Percentiles rank a stretch among this genome's conserved stretches.
Evolutionary conservation across 1,284 basidiomycete species (phyloP).

Genomic region (Coniophora puteana): DNA sequence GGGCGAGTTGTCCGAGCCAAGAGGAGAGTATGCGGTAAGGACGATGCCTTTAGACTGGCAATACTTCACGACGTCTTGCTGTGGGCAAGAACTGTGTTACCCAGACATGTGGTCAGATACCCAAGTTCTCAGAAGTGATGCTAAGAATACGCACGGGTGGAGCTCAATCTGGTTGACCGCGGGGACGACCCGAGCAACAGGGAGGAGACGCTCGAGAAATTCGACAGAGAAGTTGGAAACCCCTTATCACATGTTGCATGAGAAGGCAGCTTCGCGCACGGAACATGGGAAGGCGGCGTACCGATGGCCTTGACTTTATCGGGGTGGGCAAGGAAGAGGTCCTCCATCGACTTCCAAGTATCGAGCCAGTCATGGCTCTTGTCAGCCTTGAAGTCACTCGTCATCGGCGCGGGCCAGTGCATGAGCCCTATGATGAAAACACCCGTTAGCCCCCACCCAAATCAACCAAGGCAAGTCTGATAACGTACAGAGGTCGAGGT

Average conservation of each 20-base stretch:
- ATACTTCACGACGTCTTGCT: constrained; percentile 59
- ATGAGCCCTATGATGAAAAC: constrained; percentile 53
- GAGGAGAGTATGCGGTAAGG: constrained; percentile 73
- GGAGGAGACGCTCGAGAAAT: constrained; percentile 57
- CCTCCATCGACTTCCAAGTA: constrained; percentile 80
- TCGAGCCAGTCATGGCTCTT: constrained; percentile 61
- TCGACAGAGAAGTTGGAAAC: constrained; percentile 69
- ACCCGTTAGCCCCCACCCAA: constrained; percentile 2
- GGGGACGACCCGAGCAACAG: constrained; percentile 61
- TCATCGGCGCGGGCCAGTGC: constrained; percentile 77
- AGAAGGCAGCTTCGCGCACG: not conserved
- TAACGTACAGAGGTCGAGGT: constrained; percentile 73
- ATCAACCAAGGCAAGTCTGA: constrained; percentile 11
- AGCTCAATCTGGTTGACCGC: constrained; percentile 81
- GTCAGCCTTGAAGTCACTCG: constrained; percentile 42
- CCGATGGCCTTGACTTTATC: constrained; percentile 75
- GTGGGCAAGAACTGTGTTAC: constrained; percentile 49
- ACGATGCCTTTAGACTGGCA: constrained; percentile 61
- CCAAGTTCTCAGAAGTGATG: not conserved
- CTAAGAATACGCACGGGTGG: constrained; percentile 49
- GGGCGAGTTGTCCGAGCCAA: constrained; percentile 74
- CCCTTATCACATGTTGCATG: constrained; percentile 30
- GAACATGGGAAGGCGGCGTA: constrained; percentile 14
- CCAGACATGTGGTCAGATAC: constrained; percentile 17
- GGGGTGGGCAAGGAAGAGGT: constrained; percentile 56